Conservation (phyloP, 306 rosid genomes). For the Vigna trinervia region DNA sequence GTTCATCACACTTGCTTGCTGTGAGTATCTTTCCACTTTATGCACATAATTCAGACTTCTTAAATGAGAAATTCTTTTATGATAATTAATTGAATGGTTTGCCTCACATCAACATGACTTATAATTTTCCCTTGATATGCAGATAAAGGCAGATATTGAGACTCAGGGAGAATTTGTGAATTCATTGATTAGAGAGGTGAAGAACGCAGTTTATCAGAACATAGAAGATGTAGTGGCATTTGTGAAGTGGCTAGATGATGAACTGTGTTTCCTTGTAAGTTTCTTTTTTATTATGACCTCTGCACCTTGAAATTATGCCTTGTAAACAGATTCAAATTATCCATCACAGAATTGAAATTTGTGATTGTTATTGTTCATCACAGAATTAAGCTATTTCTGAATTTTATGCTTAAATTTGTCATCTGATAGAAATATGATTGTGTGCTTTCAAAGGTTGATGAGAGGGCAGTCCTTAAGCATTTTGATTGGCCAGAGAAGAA, state of each 20-base stretch:
- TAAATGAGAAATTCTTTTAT: background rate
- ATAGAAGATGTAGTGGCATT: constrained; percentile 94
- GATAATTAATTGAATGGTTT: background rate
- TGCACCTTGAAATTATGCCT: background rate
- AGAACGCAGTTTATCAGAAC: constrained; percentile 79
- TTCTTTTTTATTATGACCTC: background rate
- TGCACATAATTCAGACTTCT: background rate
- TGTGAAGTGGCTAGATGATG: constrained; percentile 98
- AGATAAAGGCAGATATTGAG: constrained; percentile 97
- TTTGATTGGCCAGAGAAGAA: constrained; percentile 98
- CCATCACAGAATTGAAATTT: background rate
- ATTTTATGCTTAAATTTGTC: too few relatives aligned
- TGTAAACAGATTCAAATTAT: background rate
- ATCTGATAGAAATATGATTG: background rate
- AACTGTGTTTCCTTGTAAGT: constrained; percentile 98
- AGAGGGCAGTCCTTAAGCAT: constrained; percentile 96
- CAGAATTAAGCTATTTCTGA: too few relatives aligned
- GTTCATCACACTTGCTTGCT: constrained; percentile 96
- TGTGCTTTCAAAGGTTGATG: constrained; percentile 75
- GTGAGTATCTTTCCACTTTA: constrained; percentile 58
- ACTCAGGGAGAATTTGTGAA: constrained; percentile 98
- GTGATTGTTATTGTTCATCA: too few relatives aligned
- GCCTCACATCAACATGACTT: too few relatives aligned
- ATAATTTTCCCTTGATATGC: constrained; percentile 39
- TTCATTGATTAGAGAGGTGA: constrained; percentile 90